Conservation (phyloP, 1,139 yeast species). For the Magnusiomyces starmeri region DNA sequence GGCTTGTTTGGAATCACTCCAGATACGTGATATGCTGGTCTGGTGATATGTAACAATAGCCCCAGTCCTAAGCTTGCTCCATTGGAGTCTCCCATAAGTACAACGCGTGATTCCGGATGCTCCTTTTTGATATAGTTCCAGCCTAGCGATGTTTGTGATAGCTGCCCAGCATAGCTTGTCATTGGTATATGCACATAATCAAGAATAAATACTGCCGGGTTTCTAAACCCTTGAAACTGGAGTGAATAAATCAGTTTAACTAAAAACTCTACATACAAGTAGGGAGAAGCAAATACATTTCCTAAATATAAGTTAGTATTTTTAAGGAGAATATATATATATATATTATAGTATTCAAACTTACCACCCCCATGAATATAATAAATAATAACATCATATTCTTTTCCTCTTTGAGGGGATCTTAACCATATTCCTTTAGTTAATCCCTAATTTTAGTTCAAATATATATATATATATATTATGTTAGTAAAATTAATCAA, state of each 20-base stretch:
- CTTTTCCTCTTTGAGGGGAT: conserved; percentile 28
- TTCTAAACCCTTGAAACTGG: conserved; percentile 39
- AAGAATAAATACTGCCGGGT: conserved; percentile 39
- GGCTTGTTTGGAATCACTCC: conserved; percentile 26
- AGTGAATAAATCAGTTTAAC: conserved; percentile 34
- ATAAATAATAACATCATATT: conserved; percentile 33
- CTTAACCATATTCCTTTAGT: conserved; percentile 35
- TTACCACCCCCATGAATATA: conserved; percentile 36
- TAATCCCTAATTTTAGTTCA: no score
- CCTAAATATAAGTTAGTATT: conserved; percentile 22
- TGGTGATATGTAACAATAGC: conserved; percentile 33
- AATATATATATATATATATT: no score
- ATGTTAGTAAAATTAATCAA: not conserved
- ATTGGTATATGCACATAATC: conserved; percentile 29
- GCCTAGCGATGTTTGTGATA: conserved; percentile 27
- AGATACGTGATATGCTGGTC: conserved; percentile 25
- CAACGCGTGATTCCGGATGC: conserved; percentile 27
- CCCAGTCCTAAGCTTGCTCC: conserved; percentile 39
- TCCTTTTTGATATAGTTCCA: conserved; percentile 30
- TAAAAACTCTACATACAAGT: conserved; percentile 38
- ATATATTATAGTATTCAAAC: not conserved
- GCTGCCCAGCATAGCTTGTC: conserved; percentile 27
- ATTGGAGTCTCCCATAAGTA: conserved; percentile 39
- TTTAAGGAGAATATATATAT: conserved; percentile 11
- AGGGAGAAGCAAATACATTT: conserved; percentile 27